Conservation (phyloP, 805 yeast genomes). For the Sugiyamaella americana region DNA sequence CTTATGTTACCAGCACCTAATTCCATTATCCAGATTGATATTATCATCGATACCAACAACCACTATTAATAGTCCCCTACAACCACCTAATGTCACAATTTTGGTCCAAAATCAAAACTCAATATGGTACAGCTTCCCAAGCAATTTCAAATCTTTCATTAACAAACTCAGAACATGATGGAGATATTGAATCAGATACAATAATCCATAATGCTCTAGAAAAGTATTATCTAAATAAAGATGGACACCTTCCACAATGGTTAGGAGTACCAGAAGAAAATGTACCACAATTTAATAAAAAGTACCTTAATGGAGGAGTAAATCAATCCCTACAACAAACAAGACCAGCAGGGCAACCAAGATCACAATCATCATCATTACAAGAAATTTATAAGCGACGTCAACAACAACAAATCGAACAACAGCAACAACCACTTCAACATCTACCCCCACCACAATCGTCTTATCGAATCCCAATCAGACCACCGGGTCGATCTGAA, state of each 20-base stretch:
- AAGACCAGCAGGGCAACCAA: not conserved
- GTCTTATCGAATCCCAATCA: not conserved
- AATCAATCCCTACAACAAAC: not conserved
- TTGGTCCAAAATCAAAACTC: conserved; percentile 28
- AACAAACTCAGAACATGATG: conserved; percentile 37
- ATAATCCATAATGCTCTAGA: conserved; percentile 42
- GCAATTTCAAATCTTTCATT: conserved; percentile 26
- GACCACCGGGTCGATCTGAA: conserved; percentile 2
- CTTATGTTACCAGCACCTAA: too few species aligned
- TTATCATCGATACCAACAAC: too few species aligned
- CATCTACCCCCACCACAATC: not conserved
- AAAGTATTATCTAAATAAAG: conserved; percentile 33
- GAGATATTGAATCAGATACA: conserved; percentile 38
- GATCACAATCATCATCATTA: conserved; percentile 12
- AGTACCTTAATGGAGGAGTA: not conserved
- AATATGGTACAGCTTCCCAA: conserved; percentile 23
- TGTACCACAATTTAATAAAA: not conserved
- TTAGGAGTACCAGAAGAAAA: conserved; percentile 21
- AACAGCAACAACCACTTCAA: conserved; percentile 3
- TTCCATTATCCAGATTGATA: too few species aligned
- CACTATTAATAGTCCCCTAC: too few species aligned
- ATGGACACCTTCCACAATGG: conserved; percentile 29
- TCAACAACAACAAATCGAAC: conserved; percentile 11
- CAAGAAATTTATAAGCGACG: conserved; percentile 21
- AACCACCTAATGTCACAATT: conserved; percentile 13